phyloP scores from a whole-genome alignment of 2,329 filamentous ascomycete species.

The Beauveria brongniartii region DNA sequence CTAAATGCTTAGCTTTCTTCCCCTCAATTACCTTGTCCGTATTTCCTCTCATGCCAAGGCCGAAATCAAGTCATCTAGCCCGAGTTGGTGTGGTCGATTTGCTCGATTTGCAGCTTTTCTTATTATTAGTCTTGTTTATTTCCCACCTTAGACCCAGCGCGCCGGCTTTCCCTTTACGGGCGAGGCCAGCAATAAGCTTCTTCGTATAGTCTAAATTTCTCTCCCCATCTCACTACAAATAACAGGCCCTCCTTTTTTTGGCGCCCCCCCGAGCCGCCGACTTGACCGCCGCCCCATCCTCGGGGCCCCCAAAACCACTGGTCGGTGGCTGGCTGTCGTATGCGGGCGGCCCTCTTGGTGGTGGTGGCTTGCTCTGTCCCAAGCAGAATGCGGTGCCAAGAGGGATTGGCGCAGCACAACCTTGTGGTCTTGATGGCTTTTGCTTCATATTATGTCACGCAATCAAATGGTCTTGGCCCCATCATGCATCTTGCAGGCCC shows the following conservation, averaged over 20 bases:
- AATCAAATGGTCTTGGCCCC: background rate
- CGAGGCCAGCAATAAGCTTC: no score
- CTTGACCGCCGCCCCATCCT: no score
- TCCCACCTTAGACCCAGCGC: no score
- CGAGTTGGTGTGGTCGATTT: background rate
- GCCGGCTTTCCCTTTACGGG: no score
- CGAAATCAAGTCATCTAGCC: background rate
- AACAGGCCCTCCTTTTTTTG: no score
- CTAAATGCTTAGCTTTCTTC: background rate
- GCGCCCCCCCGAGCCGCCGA: no score
- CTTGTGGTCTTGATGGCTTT: background rate
- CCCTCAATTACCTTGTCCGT: background rate
- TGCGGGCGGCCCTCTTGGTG: no score
- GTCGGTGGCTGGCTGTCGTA: background rate
- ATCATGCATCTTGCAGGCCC: background rate
- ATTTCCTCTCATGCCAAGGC: conserved; percentile 1
- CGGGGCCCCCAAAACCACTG: no score
- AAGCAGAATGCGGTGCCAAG: background rate
- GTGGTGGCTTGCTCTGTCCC: no score
- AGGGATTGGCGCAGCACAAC: background rate
- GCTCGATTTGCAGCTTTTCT: background rate
- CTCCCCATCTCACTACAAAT: no score
- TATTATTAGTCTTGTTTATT: no score
- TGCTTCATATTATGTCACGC: background rate
- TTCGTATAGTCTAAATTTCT: no score